Base-by-base conservation (phyloP, 495 filamentous ascomycete genomes). In the Neurospora discreta region DNA sequence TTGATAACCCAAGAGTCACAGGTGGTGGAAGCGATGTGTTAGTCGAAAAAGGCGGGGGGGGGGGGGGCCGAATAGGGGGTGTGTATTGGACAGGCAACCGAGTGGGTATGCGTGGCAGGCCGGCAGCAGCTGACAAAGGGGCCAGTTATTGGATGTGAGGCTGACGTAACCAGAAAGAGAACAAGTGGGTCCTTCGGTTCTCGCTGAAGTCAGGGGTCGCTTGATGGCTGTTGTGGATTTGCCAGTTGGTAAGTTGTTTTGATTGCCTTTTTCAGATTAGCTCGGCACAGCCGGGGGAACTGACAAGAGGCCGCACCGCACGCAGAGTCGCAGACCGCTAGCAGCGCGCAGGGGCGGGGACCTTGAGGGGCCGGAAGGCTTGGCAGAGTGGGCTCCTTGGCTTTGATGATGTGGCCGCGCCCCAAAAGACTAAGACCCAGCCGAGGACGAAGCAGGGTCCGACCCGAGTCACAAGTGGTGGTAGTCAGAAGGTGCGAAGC, bases 351-450 rank as follows among this genome's bases (percentile, higher is more conserved):
- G 52, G 52, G 52, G 52, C 52, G 52, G 52, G 13, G 26, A 60
- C 52, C 26, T 33, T 60, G 6, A 60, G 52, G 52, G 52, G 26
- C 26, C 46, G 23, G 23, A 60, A 60, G 52, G 23, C 52, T 60
- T 60, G 52, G 52, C 52, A 26, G 52, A 60, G 52, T 60, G 52
- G 52, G 52, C 23, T 58, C 41, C 60, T 60, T 36, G 52, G 69
- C 52, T 72, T 41, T 71, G 73, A 42, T 77, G 78, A 77, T 73
- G 76, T 76, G 78, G 75, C 77, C 75, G 69, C 69, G 44, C 42
- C 75, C 75, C 75, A 72, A 71, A 68, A 52, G 44, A 60, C 52
- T 13, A 36, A 70, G 68, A 75, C 73, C 71, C 77, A 77, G 71
- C 71, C 42, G 46, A 40, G 65, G 70, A 69, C 73, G 75, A 78